A percentile compares a stretch with the other conserved stretches of the same genome.
Evolutionary conservation across 2,329 filamentous ascomycete species (phyloP).

Genomic region (Sporothrix euskadiensis): DNA sequence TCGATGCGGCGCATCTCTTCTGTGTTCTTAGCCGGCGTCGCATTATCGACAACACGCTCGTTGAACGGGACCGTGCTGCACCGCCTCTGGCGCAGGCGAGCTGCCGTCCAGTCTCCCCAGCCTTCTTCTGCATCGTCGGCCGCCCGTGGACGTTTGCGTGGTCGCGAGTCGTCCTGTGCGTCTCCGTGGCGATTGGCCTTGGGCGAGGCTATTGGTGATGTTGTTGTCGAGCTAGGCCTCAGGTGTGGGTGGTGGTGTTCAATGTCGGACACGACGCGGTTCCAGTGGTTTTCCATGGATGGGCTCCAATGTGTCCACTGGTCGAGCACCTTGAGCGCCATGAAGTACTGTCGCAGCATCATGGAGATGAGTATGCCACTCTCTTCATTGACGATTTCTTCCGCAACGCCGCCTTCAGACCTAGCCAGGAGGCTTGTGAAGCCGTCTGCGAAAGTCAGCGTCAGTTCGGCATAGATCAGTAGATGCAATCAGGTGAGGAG

Average conservation of each 20-base stretch:
- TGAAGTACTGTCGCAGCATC: conserved; percentile 87
- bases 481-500: not conserved
- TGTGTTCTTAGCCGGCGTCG: conserved; percentile 42
- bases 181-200: too few species aligned
- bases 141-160: not conserved
- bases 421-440: conserved; percentile 74
- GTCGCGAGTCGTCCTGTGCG: not conserved
- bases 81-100: conserved; percentile 42
- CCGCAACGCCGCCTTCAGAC: conserved; percentile 71
- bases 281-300: conserved; percentile 65
- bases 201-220: not conserved
- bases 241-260: conserved; percentile 54
- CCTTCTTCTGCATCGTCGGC: conserved; percentile 25
- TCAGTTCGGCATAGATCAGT: not conserved
- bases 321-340: conserved; percentile 77
- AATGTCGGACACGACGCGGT: conserved; percentile 61
- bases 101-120: conserved; percentile 45
- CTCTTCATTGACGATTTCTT: conserved; percentile 81
- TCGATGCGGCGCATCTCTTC: conserved; percentile 51
- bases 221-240: conserved; percentile 37
- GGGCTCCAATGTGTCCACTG: conserved; percentile 73
- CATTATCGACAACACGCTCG: conserved; percentile 48
- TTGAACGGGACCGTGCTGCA: conserved; percentile 42
- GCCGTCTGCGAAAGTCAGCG: conserved; percentile 56
- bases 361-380: conserved; percentile 84